Base-by-base conservation (phyloP, 2,329 filamentous ascomycete genomes). In the Colletotrichum godetiae region DNA sequence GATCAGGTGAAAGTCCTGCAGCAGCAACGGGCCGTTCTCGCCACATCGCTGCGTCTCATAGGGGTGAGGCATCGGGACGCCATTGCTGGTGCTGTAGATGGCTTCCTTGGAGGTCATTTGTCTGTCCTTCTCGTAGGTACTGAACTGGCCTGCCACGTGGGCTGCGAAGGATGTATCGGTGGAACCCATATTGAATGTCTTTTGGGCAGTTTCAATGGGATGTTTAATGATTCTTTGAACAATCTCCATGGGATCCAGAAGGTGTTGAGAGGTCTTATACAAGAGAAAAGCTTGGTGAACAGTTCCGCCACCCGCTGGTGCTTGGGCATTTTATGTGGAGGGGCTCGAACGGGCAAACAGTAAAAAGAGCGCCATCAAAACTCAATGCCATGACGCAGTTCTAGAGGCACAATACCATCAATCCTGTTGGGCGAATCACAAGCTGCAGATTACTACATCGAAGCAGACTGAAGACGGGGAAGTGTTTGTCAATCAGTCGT, bases 1-100 rank as follows among this genome's bases (percentile, higher is more conserved):
- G 59, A 90, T 85, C 19, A 90, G 80, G 57, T 88, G 86, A 1
- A 86, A 88, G 75, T 89, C 87, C 69, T 85, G 82, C 3, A 89
- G 79, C 2, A 87, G 79, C 5, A 82, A 80, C 5, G 87, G 79
- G 15, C 84, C 84, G 29, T 64, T 64, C 42, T 49, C 42, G 1
- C 42, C 42, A 19, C 42, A 49, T 49, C 42, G 42, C 42, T 49
- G 42, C 19, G 42, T 22, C 42, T 49, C 42, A 19, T 49, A 49
- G 19, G 42, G 42, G 8, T 49, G 42, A 22, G 42, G 42, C 42
- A 49, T 49, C 4, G 42, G 42, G 5, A 22, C 19, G 8, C 42
- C 42, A 22, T 49, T 49, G 42, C 42, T 49, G 19, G 42, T 49
- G 19, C 42, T 49, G 42, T 49, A 49, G 42, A 49, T 2, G 91